phyloP scores from a whole-genome alignment of 2,329 filamentous ascomycete species.

The Xylaria sp. region DNA sequence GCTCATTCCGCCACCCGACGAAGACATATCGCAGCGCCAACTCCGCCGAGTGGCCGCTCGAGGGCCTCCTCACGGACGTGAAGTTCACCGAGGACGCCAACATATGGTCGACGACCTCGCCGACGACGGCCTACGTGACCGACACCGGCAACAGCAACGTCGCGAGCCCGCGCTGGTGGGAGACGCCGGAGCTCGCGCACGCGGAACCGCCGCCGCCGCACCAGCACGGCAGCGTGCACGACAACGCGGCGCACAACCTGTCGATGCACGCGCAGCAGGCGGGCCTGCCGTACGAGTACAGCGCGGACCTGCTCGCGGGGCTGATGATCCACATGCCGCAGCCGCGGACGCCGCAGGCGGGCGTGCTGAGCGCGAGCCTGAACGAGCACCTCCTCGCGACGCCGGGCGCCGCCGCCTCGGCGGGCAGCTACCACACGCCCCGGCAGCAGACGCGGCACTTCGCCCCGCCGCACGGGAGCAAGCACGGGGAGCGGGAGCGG shows the following conservation, averaged over 20 bases:
- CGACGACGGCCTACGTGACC: conserved; percentile 26
- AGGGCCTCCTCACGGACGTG: conserved; percentile 37
- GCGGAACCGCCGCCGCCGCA: neutral
- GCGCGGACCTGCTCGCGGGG: conserved; percentile 45
- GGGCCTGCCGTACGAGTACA: conserved; percentile 50
- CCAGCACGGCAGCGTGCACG: neutral
- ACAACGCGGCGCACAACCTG: conserved; percentile 46
- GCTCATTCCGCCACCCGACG: conserved; percentile 17
- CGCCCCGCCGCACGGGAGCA: conserved; percentile 21
- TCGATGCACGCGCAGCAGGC: conserved; percentile 49
- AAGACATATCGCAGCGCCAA: conserved; percentile 31
- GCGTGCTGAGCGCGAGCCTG: conserved; percentile 45
- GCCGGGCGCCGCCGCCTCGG: neutral
- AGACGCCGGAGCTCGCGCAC: conserved; percentile 14
- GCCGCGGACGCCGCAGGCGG: conserved; percentile 46
- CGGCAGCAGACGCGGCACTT: conserved; percentile 32
- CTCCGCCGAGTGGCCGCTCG: conserved; percentile 43
- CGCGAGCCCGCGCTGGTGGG: conserved; percentile 38
- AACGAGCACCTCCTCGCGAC: conserved; percentile 18
- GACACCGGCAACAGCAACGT: conserved; percentile 25
- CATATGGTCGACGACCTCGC: conserved; percentile 27
- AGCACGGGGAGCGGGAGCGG: conserved; percentile 14
- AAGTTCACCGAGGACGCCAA: conserved; percentile 16
- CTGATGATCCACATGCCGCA: conserved; percentile 63
- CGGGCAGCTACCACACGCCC: conserved; percentile 1